Evolutionary conservation across 2,329 filamentous ascomycete species (phyloP).

Genomic region (Xylariales sp.): DNA sequence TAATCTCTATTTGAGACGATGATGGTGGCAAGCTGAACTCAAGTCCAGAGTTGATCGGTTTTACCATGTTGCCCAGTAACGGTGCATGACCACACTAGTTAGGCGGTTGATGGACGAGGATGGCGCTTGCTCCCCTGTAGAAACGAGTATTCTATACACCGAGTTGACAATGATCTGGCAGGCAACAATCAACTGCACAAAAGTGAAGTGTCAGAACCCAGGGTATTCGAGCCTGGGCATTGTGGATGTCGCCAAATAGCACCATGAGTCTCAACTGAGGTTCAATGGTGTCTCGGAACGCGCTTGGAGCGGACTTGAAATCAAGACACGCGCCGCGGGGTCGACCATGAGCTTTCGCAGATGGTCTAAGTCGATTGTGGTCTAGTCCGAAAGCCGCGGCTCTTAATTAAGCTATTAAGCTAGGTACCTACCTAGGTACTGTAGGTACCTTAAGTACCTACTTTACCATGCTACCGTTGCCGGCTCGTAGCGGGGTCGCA

Average conservation of each 20-base stretch:
- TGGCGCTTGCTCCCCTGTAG: neutral
- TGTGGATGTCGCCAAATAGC: neutral
- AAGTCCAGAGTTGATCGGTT: too few species aligned
- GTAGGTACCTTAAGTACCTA: too few species aligned
- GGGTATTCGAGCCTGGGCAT: neutral
- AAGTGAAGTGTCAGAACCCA: neutral
- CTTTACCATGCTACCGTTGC: too few species aligned
- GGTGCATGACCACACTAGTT: neutral
- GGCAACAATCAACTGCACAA: neutral
- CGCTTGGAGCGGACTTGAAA: too few species aligned
- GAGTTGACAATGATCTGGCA: too few species aligned
- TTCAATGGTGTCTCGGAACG: too few species aligned
- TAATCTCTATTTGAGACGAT: conserved; percentile 16
- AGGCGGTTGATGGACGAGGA: neutral
- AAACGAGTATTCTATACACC: too few species aligned
- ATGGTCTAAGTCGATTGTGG: neutral
- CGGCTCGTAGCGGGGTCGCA: too few species aligned
- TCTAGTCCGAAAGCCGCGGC: too few species aligned
- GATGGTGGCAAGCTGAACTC: conserved; percentile 12
- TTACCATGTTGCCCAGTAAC: neutral
- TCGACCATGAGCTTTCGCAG: neutral
- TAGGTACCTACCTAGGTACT: too few species aligned
- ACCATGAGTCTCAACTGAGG: too few species aligned
- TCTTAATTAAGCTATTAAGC: too few species aligned
- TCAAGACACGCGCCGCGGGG: neutral